phyloP scores from a whole-genome alignment of 2,329 filamentous ascomycete genomes.

The Plectosphaerella plurivora region DNA sequence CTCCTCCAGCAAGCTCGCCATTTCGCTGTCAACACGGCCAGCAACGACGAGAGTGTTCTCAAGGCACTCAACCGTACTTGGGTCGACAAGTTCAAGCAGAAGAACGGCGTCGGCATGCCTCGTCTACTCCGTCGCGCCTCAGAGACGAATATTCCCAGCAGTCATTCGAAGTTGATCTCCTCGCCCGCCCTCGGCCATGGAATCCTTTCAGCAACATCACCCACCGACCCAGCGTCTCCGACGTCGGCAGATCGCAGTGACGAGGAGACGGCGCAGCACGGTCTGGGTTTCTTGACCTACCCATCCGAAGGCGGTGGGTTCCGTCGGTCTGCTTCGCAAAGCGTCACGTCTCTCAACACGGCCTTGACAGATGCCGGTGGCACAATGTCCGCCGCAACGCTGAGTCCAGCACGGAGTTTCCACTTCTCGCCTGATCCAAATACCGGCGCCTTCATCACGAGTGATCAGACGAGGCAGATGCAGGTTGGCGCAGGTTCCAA shows the following conservation, averaged over 20 bases:
- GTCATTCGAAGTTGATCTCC: slow-evolving; percentile 46
- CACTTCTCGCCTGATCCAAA: slow-evolving; percentile 71
- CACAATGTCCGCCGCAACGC: slow-evolving; percentile 63
- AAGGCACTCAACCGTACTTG: slow-evolving; percentile 71
- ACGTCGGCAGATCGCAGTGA: slow-evolving; percentile 66
- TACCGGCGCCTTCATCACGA: slow-evolving; percentile 55
- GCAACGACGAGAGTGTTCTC: slow-evolving; percentile 65
- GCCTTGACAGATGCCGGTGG: slow-evolving; percentile 58
- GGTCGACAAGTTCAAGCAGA: slow-evolving; percentile 95
- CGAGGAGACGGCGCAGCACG: slow-evolving; percentile 57
- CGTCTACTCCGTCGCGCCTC: slow-evolving; percentile 53
- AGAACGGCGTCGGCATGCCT: slow-evolving; percentile 55
- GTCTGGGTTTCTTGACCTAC: slow-evolving; percentile 57
- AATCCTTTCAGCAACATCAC: slow-evolving; percentile 39
- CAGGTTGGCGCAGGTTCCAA: slow-evolving; percentile 36
- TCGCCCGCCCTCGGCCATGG: slow-evolving; percentile 51
- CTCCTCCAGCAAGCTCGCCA: slow-evolving; percentile 80
- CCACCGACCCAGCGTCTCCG: slow-evolving; percentile 57
- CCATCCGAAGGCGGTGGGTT: slow-evolving; percentile 43
- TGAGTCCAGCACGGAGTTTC: slow-evolving; percentile 68
- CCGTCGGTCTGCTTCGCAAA: slow-evolving; percentile 62
- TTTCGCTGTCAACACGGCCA: slow-evolving; percentile 68
- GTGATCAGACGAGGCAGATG: slow-evolving; percentile 32
- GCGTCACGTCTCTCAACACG: slow-evolving; percentile 62
- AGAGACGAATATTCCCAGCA: slow-evolving; percentile 67